Conservation (phyloP, 2,329 filamentous ascomycete genomes). For the Leptoxyphium fumago region DNA sequence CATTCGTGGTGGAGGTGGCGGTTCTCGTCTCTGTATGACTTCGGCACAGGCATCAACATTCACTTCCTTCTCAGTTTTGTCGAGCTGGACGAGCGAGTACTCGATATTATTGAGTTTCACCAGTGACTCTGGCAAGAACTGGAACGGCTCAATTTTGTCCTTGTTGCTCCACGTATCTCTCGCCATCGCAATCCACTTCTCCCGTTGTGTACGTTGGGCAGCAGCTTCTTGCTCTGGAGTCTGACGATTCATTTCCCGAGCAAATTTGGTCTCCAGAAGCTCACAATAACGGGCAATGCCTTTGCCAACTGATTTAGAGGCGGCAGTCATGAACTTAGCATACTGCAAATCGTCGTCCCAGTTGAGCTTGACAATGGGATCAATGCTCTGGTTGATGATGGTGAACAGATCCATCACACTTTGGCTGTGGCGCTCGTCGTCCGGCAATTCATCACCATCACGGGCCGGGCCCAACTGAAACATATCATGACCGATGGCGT, state of each 20-base stretch:
- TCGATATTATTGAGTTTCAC: conserved; percentile 98
- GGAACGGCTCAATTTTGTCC: conserved; percentile 89
- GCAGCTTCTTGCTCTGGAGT: conserved; percentile 76
- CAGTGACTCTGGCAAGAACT: conserved; percentile 90
- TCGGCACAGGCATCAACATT: conserved; percentile 84
- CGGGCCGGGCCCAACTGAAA: conserved; percentile 62
- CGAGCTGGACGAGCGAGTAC: conserved; percentile 81
- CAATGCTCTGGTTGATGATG: conserved; percentile 80
- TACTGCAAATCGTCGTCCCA: conserved; percentile 93
- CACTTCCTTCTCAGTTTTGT: conserved; percentile 76
- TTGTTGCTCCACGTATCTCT: conserved; percentile 83
- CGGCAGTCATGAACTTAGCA: conserved; percentile 90
- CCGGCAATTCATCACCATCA: conserved; percentile 37
- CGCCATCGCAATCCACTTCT: conserved; percentile 84
- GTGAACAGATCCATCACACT: conserved; percentile 89
- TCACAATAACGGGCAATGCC: conserved; percentile 87
- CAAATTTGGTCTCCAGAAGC: conserved; percentile 68
- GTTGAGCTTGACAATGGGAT: conserved; percentile 70
- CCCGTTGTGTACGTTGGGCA: conserved; percentile 65
- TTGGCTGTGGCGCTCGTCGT: conserved; percentile 80
- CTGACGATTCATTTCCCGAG: conserved; percentile 81
- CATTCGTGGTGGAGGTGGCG: conserved; percentile 51
- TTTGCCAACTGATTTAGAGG: conserved; percentile 69
- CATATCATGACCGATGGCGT: conserved; percentile 78
- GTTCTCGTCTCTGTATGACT: conserved; percentile 59